A percentile compares a stretch with the other conserved stretches of the same genome.
Evolutionary conservation across 2,329 filamentous ascomycete genomes (phyloP).

Genomic region (Lachnellula hyalina): DNA sequence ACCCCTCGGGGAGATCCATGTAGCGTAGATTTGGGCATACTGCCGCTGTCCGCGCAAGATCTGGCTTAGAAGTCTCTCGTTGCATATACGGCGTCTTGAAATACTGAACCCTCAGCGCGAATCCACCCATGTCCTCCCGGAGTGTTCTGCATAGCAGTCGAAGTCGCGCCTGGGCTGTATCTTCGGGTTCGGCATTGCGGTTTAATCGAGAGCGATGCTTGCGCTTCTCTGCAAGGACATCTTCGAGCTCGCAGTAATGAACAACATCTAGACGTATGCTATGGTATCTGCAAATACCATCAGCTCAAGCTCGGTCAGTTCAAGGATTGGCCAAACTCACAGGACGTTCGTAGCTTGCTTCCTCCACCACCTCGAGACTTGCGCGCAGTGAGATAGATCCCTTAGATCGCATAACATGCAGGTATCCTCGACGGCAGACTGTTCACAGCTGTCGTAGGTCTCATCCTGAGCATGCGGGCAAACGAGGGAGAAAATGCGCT

Average conservation of each 20-base stretch:
- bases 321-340: slow-evolving; percentile 45
- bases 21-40: slow-evolving; percentile 81
- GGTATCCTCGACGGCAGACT: slow-evolving; percentile 68
- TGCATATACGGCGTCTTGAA: slow-evolving; percentile 95
- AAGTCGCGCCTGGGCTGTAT: slow-evolving; percentile 71
- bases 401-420: slow-evolving; percentile 94
- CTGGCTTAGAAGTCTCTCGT: slow-evolving; percentile 73
- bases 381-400: slow-evolving; percentile 74
- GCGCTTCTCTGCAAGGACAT: slow-evolving; percentile 71
- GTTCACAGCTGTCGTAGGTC: slow-evolving; percentile 76
- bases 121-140: slow-evolving; percentile 60
- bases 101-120: slow-evolving; percentile 68
- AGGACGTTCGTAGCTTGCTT: slow-evolving; percentile 44
- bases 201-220: slow-evolving; percentile 69
- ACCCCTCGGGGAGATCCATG: slow-evolving; percentile 83
- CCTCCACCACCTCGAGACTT: slow-evolving; percentile 70
- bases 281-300: slow-evolving; percentile 57
- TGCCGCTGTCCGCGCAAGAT: slow-evolving; percentile 79
- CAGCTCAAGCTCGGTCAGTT: slow-evolving; percentile 3
- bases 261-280: slow-evolving; percentile 91
- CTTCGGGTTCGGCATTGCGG: slow-evolving; percentile 73
- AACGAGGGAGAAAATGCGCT: slow-evolving; percentile 72
- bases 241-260: slow-evolving; percentile 88
- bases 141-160: slow-evolving; percentile 76
- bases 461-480: slow-evolving; percentile 78